Evolutionary conservation across 139 green algal genomes (phyloP), one percentile per base, ranked within the genome.

Genomic region (Tetradesmus obliquus): DNA sequence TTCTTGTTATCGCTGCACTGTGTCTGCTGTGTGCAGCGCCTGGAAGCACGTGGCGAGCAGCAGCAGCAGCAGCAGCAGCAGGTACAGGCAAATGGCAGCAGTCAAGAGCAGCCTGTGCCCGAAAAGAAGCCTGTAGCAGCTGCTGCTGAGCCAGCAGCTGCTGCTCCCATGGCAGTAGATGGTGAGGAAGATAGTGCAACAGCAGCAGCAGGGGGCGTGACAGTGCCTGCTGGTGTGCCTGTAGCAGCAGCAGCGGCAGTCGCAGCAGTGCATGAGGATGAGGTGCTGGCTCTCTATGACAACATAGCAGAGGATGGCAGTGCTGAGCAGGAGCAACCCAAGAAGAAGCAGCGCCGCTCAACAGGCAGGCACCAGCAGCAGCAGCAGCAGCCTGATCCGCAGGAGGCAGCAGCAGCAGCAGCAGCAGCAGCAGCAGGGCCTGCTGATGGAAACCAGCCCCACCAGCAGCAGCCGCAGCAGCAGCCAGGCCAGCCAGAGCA

Each of bases 281-380:
- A 90, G 13, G 22, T 90, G 7, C 10, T 57, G 55, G 85, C 85
- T 19, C 66, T 90, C 66, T 90, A 90, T 82, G 85, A 90, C 85
- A 66, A 7, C 45, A 62, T 82, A 82, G 12, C 32, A 90, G 86
- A 83, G 17, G 86, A 66, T 76, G 24, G 76, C 12, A 19, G 45
- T 9, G 74, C n/a, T 82, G 74, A 82, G 3, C 22, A 57, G 24
- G 62, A 58, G 62, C 60, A 62, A 12, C 12, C 66, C 62, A 80
- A n/a, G 10, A 66, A 91, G n/a, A 66, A 54, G 32, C 79, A 55
- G 10, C 51, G 76, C 8, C 10, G 19, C 10, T 7, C 57, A 58
- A 32, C 89, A 24, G 81, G 45, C 82, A 74, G 55, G 20, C 58
- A 60, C 19, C 71, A 83, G 45, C 76, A 90, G 20, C 86, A 81